A percentile compares a stretch with the other conserved stretches of the same genome.
phyloP scores from a whole-genome alignment of 2,329 filamentous ascomycete species.

The Diaporthe vaccinii region DNA sequence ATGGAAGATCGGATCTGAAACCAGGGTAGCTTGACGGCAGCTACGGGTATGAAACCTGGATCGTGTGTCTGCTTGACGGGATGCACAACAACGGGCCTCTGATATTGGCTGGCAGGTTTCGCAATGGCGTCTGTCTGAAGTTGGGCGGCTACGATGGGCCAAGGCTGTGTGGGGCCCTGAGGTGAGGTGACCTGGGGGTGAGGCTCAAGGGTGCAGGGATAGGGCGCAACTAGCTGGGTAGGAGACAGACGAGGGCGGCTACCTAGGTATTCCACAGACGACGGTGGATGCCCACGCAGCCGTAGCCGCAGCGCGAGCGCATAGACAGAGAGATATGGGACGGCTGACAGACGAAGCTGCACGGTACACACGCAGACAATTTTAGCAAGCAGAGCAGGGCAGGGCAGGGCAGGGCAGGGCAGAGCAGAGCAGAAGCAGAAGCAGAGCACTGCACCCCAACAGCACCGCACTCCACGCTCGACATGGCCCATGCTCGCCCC shows the following conservation, averaged over 20 bases:
- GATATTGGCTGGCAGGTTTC: conserved; percentile 64
- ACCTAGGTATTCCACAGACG: conserved; percentile 32
- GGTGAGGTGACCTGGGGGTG: conserved; percentile 24
- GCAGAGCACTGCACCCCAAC: neutral
- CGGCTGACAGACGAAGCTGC: neutral
- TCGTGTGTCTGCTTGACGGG: conserved; percentile 63
- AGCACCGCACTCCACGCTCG: neutral
- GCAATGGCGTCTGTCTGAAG: conserved; percentile 63
- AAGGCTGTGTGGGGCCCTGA: conserved; percentile 43
- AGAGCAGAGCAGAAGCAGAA: conserved; percentile 3
- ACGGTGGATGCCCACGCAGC: conserved; percentile 3
- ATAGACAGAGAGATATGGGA: neutral
- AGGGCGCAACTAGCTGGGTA: conserved; percentile 24
- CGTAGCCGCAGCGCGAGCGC: conserved; percentile 26
- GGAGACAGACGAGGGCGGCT: conserved; percentile 36
- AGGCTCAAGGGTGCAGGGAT: conserved; percentile 35
- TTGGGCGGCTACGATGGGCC: conserved; percentile 59
- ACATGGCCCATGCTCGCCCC: neutral
- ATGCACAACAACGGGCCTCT: conserved; percentile 56
- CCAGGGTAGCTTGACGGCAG: conserved; percentile 41
- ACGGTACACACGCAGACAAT: neutral
- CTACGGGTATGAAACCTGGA: conserved; percentile 64
- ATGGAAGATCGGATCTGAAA: conserved; percentile 34
- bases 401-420: neutral
- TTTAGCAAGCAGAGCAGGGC: neutral